These are phyloP conservation scores for Omphalotus guepiniiformis DNA, from an alignment of 768 basidiomycete genomes.

Conservation along the genomic window DNA sequence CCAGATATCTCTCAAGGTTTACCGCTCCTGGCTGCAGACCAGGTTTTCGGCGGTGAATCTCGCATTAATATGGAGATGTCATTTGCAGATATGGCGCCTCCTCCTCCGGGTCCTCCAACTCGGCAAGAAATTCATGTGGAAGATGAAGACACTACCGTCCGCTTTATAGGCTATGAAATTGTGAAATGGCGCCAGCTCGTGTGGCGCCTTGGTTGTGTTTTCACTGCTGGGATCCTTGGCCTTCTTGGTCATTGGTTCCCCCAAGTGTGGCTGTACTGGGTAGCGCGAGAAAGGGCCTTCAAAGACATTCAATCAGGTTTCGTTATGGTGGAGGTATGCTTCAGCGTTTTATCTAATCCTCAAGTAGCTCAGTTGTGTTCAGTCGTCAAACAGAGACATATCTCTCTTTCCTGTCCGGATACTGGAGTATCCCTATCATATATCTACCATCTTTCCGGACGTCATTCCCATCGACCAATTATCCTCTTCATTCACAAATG, in stretches of 20 bases:
- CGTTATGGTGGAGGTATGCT: constrained; percentile 84
- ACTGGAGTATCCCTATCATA: constrained; percentile 69
- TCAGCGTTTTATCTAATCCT: background rate
- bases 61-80: constrained; percentile 77
- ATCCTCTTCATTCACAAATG: constrained; percentile 19
- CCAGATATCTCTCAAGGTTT: constrained; percentile 48
- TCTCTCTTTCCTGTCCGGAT: constrained; percentile 68
- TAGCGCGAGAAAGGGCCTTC: constrained; percentile 80
- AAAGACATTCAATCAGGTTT: constrained; percentile 64
- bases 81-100: constrained; percentile 59
- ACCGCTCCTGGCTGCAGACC: constrained; percentile 69
- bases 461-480: constrained; percentile 25
- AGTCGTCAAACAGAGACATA: constrained; percentile 86
- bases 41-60: constrained; percentile 78
- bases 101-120: constrained; percentile 77
- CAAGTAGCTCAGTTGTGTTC: constrained; percentile 21
- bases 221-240: constrained; percentile 68
- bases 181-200: constrained; percentile 54
- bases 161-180: constrained; percentile 82
- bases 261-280: constrained; percentile 84
- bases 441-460: constrained; percentile 74
- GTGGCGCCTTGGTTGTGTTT: constrained; percentile 69
- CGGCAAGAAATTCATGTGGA: constrained; percentile 81
- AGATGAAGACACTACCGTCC: constrained; percentile 87
- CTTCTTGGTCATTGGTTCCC: constrained; percentile 95